Base-by-base conservation (phyloP, 208 protist species). In the Novymonas esmeraldas region DNA sequence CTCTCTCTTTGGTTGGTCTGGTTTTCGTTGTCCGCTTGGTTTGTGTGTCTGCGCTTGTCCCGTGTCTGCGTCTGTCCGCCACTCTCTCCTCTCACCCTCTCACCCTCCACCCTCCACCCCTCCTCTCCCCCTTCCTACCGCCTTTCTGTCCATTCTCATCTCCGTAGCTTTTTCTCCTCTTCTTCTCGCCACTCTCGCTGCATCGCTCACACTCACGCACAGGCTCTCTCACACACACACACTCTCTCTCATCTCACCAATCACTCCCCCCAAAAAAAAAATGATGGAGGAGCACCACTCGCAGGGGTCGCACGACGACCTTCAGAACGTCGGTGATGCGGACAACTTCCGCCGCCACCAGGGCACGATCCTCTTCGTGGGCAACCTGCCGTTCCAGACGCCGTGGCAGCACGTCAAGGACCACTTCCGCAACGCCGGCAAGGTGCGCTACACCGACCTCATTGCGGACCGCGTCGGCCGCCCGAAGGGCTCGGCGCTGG, bases 401-500 rank as follows among this genome's bases (percentile, higher is more conserved):
- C 87, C 85, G 31, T 97, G 92, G 90, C 89, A 94, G 74, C 69
- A 85, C 64, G 79, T 97, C 31, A 97, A 97, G 82, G 90, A 95
- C 65, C 83, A 93, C 76, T 93, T 97, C 60, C 78, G 81, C 31
- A 76, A 83, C 41, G 82, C 87, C 33, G 92, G 92, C 56, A 85
- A 91, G 64, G 90, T 97, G 63, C 80, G 80, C 59, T 92, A 94
- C 69, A 93, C 85, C 9, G 90, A 97, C 61, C 79, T 97, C 56
- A 91, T 94, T 46, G 84, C 85, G 34, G 90, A 95, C 63, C 73
- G 71, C 55, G 80, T 60, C 50, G 87, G 86, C 44, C 49, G 81
- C 7, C 86, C 87, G n/a, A 93, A 89, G 61, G 92, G 92, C 26
- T 93, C 85, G 22, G 92, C 87, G 41, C 66, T 95, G 36, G 92